Percentiles rank a stretch among this genome's conserved stretches.
These are phyloP conservation scores for Plantago ovata DNA, from an alignment of 257 asterid genomes.

Conservation along the genomic window DNA sequence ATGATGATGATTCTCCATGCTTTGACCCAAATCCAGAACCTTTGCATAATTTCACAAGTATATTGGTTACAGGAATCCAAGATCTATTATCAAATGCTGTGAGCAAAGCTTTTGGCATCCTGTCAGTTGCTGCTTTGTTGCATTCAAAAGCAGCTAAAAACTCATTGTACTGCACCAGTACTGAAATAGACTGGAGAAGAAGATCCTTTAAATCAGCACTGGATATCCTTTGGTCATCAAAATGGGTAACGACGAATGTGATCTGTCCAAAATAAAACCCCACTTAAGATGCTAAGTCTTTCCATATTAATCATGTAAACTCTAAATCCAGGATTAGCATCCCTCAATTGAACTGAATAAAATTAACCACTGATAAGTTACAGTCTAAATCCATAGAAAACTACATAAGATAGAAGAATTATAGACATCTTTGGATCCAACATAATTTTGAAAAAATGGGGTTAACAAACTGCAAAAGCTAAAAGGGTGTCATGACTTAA, in stretches of 20 bases:
- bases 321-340: constrained; percentile 2
- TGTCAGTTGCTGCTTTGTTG: constrained; percentile 69
- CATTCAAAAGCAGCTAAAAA: constrained; percentile 78
- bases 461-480: too few species aligned
- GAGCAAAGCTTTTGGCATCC: constrained; percentile 79
- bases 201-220: constrained; percentile 89
- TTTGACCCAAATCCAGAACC: constrained; percentile 82
- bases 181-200: constrained; percentile 91
- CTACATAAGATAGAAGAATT: too few species aligned
- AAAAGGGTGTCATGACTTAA: too few species aligned
- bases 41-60: constrained; percentile 73
- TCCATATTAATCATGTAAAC: not conserved
- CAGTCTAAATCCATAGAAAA: too few species aligned
- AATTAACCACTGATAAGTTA: not conserved
- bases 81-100: constrained; percentile 88
- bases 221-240: constrained; percentile 87
- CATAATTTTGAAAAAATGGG: too few species aligned
- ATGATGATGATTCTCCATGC: constrained; percentile 81
- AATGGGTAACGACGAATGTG: constrained; percentile 78
- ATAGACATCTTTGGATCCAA: too few species aligned
- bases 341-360: not conserved
- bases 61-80: constrained; percentile 92
- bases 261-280: constrained; percentile 43
- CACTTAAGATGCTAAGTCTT: not conserved
- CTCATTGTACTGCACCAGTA: constrained; percentile 81